Base-by-base conservation (phyloP, 306 rosid genomes). In the Geum urbanum region DNA sequence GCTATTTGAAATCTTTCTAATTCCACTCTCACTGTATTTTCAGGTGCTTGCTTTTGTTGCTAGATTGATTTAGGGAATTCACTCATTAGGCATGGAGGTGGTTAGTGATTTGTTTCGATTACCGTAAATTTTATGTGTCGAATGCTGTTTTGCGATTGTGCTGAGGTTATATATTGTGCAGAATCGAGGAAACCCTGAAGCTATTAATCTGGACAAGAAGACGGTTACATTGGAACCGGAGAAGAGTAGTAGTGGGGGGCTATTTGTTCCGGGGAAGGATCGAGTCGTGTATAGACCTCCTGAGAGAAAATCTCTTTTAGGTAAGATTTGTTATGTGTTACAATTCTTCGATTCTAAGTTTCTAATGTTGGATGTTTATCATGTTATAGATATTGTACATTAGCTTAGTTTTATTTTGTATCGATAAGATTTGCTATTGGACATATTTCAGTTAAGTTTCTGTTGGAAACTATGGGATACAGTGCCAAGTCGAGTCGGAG, bases 181-280 rank as follows among this genome's bases (percentile, higher is more conserved):
- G 97, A 78, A 73, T 6, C 76, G 24, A 60, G 85, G 80, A 72
- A 76, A 63, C 59, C 63, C 73, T 64, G 86, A 70, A 61, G 68
- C 74, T 11, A 18, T 94, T 44, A 97, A 94, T 52, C 40, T 90
- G 51, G 81, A 87, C 68, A 85, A 83, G 75, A 81, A 78, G 16
- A 94, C 82, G 0, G 77, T 9, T 27, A 83, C 84, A 1, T 62
- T 94, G 83, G 96, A 87, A 76, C 86, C 92, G 1, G 97, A 94
- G 52, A 84, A 79, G 58, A 58, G 71, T 13, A 66, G 67, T 19
- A 73, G 74, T 4, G 91, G 89, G 24, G 96, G 96, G 47, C 84
- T 90, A 65, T 85, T 61, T 79, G 77, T 90, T 75, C 96, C 97
- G 0, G 97, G 96, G 74, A 94, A 87, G 77, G 97, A 90, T 46